Evolutionary conservation across 1,284 basidiomycete species (phyloP).

Genomic region (Puccinia novopanici): DNA sequence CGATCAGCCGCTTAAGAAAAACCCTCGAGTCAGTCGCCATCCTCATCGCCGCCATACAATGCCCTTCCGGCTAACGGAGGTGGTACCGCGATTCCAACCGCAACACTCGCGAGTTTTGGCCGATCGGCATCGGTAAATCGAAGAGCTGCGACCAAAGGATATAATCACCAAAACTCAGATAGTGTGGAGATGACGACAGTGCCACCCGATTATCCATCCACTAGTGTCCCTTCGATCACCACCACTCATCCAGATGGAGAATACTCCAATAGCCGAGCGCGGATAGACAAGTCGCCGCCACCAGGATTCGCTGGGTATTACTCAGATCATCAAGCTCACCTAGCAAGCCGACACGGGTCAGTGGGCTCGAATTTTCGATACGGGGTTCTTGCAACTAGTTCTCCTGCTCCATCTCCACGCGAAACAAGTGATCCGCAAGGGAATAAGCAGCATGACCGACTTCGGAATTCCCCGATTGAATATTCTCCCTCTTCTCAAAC

Average conservation of each 20-base stretch:
- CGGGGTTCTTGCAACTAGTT: slow-evolving; percentile 9
- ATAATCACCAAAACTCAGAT: slow-evolving; percentile 28
- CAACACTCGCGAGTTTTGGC: background rate
- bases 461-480: background rate
- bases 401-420: slow-evolving; percentile 13
- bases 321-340: slow-evolving; percentile 18
- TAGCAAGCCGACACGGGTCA: background rate
- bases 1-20: background rate
- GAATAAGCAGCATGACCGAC: background rate
- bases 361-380: slow-evolving; percentile 2
- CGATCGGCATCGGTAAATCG: slow-evolving; percentile 29
- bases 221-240: slow-evolving; percentile 29
- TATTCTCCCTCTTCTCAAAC: background rate
- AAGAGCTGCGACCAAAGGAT: background rate
- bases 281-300: background rate
- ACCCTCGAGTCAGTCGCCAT: background rate
- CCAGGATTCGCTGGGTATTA: background rate
- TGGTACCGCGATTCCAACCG: slow-evolving; percentile 9
- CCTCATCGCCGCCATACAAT: background rate
- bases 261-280: background rate
- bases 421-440: background rate
- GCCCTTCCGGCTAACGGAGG: background rate
- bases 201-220: background rate
- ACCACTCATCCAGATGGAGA: slow-evolving; percentile 16
- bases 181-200: slow-evolving; percentile 48